These are phyloP conservation scores for Salix suchowensis DNA, from an alignment of 345 rosid genomes.

Conservation along the genomic window DNA sequence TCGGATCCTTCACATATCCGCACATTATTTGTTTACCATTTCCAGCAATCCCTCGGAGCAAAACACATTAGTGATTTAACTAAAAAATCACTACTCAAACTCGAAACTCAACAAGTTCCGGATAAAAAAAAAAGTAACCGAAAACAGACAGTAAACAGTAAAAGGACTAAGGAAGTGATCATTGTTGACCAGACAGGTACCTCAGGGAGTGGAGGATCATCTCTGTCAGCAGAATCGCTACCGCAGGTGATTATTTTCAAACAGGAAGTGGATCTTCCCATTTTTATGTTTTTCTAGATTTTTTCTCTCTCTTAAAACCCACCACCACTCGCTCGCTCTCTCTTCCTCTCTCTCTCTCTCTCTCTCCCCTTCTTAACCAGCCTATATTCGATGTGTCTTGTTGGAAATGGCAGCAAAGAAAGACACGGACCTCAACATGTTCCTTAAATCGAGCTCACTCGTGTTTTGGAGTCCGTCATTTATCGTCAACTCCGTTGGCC, in stretches of 20 bases:
- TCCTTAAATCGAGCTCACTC: conserved; percentile 28
- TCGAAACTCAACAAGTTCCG: not conserved
- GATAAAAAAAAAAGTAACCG: not conserved
- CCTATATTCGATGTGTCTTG: conserved; percentile 11
- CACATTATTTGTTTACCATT: not conserved
- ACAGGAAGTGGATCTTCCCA: conserved; percentile 79
- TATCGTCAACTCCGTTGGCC: not conserved
- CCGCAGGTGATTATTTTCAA: conserved; percentile 72
- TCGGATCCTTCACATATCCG: not conserved
- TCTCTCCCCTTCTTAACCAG: conserved; percentile 9
- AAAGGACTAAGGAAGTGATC: not conserved
- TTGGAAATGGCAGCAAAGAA: conserved; percentile 43
- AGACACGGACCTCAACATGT: conserved; percentile 44
- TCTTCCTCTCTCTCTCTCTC: conserved; percentile 1
- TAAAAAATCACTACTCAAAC: not conserved
- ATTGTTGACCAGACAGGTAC: conserved; percentile 21
- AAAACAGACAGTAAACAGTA: not conserved
- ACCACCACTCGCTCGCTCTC: not conserved
- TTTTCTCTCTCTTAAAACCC: conserved; percentile 3
- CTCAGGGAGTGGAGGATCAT: conserved; percentile 48
- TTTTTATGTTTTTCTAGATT: conserved; percentile 4
- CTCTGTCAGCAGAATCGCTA: conserved; percentile 42
- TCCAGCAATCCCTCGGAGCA: not conserved
- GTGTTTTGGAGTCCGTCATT: conserved; percentile 37
- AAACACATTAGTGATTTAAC: not conserved